A percentile compares a stretch with the other conserved stretches of the same genome.
Evolutionary conservation across 75 land plant genomes (phyloP).

Genomic region (Selaginella tamariscina): DNA sequence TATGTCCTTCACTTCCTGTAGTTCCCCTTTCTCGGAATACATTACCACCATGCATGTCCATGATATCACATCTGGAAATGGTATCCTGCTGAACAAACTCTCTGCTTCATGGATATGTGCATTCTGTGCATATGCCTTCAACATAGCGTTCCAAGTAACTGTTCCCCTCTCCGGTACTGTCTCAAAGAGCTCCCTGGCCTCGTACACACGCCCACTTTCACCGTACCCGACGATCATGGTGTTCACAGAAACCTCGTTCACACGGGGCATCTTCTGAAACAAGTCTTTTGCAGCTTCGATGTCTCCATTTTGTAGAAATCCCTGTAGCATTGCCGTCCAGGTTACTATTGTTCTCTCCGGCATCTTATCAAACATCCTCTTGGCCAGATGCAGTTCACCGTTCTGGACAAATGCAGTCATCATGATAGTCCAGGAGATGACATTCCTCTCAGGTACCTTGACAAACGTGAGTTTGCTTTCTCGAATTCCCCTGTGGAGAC

Average conservation of each 20-base stretch:
- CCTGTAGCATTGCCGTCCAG: not conserved
- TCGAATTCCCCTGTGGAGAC: not conserved
- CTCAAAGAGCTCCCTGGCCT: not conserved
- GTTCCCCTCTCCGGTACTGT: not conserved
- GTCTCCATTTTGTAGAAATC: not conserved
- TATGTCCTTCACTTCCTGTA: not conserved
- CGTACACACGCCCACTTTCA: not conserved
- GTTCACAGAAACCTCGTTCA: not conserved
- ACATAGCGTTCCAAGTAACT: not conserved
- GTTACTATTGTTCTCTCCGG: not conserved
- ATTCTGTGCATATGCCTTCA: not conserved
- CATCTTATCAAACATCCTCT: not conserved
- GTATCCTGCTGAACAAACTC: not conserved
- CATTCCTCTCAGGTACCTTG: conserved; percentile 19
- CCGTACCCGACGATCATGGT: not conserved
- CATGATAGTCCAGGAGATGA: conserved; percentile 42
- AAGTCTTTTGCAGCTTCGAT: not conserved
- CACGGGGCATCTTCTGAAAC: not conserved
- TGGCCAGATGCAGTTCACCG: not conserved
- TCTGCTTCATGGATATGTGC: not conserved
- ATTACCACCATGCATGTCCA: not conserved
- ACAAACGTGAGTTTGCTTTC: conserved; percentile 7
- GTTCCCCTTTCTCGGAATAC: not conserved
- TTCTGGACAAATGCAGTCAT: conserved; percentile 30
- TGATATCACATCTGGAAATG: not conserved